A percentile compares a stretch with the other conserved stretches of the same genome.
phyloP scores from a whole-genome alignment of 495 filamentous ascomycete species.

The Haplographium delicatum region DNA sequence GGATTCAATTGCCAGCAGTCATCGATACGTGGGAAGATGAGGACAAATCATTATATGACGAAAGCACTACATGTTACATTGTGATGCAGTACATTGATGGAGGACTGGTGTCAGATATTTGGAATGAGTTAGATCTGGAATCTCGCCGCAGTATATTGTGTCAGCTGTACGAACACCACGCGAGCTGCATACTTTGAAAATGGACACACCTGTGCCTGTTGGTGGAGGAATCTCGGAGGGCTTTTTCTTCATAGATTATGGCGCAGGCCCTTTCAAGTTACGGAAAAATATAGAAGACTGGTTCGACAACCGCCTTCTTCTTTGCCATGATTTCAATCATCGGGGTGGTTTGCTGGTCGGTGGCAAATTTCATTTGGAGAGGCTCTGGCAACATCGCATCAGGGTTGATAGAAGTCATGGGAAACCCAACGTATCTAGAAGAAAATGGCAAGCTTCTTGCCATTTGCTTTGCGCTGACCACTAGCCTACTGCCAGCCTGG shows the following conservation, averaged over 20 bases:
- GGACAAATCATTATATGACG: background rate
- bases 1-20: background rate
- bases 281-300: constrained; percentile 27
- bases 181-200: constrained; percentile 23
- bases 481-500: too few relatives aligned
- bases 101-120: constrained; percentile 26
- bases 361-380: constrained; percentile 13
- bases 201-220: constrained; percentile 27
- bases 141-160: constrained; percentile 19
- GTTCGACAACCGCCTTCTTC: constrained; percentile 25
- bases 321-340: constrained; percentile 15
- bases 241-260: constrained; percentile 28
- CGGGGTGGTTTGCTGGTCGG: constrained; percentile 8
- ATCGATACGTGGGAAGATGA: constrained; percentile 2
- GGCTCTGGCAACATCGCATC: background rate
- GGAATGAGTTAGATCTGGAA: constrained; percentile 19
- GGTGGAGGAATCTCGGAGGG: constrained; percentile 25
- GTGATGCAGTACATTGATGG: constrained; percentile 33
- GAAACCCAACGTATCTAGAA: background rate
- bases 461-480: constrained; percentile 7
- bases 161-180: constrained; percentile 26
- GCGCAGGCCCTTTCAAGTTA: constrained; percentile 30
- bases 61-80: constrained; percentile 25
- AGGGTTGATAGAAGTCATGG: constrained; percentile 2
- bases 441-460: background rate